Conservation (phyloP, 148 eudicot genomes). For the Bassia scoparia region DNA sequence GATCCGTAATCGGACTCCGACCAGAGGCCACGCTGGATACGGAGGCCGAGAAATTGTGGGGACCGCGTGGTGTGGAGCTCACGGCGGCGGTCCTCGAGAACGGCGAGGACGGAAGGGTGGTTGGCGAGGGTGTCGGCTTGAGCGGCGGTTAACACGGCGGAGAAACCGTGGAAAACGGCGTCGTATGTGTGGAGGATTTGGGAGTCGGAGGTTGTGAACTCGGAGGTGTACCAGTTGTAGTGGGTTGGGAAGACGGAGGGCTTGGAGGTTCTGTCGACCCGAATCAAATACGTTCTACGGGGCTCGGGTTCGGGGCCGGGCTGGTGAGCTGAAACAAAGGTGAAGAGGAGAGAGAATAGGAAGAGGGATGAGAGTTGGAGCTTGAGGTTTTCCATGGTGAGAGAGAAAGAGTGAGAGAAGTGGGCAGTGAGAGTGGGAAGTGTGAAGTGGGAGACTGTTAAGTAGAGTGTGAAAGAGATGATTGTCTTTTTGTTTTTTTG, state of each 20-base stretch:
- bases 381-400: constrained; percentile 34
- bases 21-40: constrained; percentile 81
- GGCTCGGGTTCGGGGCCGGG: constrained; percentile 7
- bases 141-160: constrained; percentile 52
- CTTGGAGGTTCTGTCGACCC: constrained; percentile 49
- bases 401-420: constrained; percentile 14
- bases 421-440: constrained; percentile 21
- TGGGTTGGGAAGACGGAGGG: constrained; percentile 79
- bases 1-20: constrained; percentile 96
- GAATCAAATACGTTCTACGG: constrained; percentile 57
- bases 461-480: constrained; percentile 12
- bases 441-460: constrained; percentile 3
- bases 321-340: constrained; percentile 17
- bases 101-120: constrained; percentile 71
- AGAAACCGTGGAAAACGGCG: constrained; percentile 90
- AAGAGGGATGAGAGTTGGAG: constrained; percentile 9
- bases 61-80: constrained; percentile 92
- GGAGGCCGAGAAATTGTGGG: constrained; percentile 85
- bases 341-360: constrained; percentile 21
- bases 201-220: constrained; percentile 38
- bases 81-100: constrained; percentile 62
- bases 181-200: constrained; percentile 70
- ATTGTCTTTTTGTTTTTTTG: neutral
- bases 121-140: constrained; percentile 37
- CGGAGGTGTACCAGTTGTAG: constrained; percentile 76